Base-by-base conservation (phyloP, 2,329 filamentous ascomycete genomes). In the Ascosphaera pollenicola region DNA sequence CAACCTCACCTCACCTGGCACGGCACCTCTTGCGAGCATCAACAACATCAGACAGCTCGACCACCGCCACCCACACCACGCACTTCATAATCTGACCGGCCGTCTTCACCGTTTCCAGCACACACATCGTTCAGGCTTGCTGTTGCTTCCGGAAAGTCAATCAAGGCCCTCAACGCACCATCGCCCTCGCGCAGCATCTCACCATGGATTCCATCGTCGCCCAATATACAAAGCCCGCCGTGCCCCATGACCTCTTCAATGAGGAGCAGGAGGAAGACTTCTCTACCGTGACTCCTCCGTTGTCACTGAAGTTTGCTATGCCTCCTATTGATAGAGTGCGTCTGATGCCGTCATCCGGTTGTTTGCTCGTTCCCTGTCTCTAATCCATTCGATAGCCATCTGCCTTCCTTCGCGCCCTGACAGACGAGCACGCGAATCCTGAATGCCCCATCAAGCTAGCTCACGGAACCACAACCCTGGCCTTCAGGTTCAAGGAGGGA, bases 401-500 rank as follows among this genome's bases (percentile, higher is more conserved):
- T 47, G 75, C 83, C 53, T 98, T 89, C 79, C 82, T 98, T 54
- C 85, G 89, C 57, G 82, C 89, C 50, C 83, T 83, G 61, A 95
- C 89, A 49, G 89, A 98, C 66, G 89, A 98, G 71, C 77, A 85
- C 61, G 77, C 84, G 52, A 98, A 98, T 68, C 84, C 89, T 43
- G 75, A 80, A 63, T 94, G 85, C 63, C 89, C 89, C 50, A 98
- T 98, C 72, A 98, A 98, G 72, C 85, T 98, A 53, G 89, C 89
- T 46, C 89, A 98, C 73, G 89, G 89, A 56, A 98, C 89, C 44
- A 98, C 89, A 43, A 98, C 89, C 39, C 75, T 98, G 45, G 87
- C 85, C 46, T 98, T 98, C 71, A 77, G 87, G 57, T 98, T 95
- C 70, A 76, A 95, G 65, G 85, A 85, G 53, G 89, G 89, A 56